Conservation (phyloP, 306 rosid species). For the Quercus ilex region DNA sequence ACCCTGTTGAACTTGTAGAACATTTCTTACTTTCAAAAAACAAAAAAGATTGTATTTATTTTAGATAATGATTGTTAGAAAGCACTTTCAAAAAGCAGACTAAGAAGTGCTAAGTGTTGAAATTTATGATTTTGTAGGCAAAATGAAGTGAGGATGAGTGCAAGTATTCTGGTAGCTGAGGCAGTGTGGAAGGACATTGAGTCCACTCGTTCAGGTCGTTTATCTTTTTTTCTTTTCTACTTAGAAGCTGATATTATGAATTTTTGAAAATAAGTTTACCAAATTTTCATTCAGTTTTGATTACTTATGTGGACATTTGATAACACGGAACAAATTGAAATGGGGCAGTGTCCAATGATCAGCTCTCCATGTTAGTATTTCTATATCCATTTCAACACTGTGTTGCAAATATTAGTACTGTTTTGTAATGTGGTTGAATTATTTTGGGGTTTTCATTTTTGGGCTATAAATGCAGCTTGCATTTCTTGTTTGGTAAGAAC, state of each 20-base stretch:
- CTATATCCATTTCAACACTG: neutral
- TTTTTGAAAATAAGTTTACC: neutral
- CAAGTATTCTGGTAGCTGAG: slow-evolving; percentile 39
- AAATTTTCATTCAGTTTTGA: neutral
- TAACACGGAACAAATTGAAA: slow-evolving; percentile 5
- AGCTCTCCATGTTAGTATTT: slow-evolving; percentile 44
- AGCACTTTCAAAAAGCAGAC: neutral
- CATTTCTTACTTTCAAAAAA: neutral
- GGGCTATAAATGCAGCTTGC: slow-evolving; percentile 44
- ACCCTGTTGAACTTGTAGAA: neutral
- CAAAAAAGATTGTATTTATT: neutral
- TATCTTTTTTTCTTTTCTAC: neutral
- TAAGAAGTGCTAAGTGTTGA: neutral
- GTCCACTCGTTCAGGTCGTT: slow-evolving; percentile 35
- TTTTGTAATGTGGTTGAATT: neutral
- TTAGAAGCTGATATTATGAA: neutral
- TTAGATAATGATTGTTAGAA: neutral
- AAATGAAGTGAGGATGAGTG: slow-evolving; percentile 21
- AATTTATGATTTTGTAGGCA: neutral
- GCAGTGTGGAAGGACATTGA: slow-evolving; percentile 45
- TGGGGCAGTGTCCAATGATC: slow-evolving; percentile 43
- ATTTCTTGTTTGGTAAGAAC: slow-evolving; percentile 89
- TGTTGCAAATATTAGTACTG: neutral
- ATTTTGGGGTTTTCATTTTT: neutral
- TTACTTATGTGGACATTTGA: neutral